Percentiles rank a stretch among this genome's conserved stretches.
phyloP scores from a whole-genome alignment of 768 basidiomycete genomes.

The Cyathus striatus region DNA sequence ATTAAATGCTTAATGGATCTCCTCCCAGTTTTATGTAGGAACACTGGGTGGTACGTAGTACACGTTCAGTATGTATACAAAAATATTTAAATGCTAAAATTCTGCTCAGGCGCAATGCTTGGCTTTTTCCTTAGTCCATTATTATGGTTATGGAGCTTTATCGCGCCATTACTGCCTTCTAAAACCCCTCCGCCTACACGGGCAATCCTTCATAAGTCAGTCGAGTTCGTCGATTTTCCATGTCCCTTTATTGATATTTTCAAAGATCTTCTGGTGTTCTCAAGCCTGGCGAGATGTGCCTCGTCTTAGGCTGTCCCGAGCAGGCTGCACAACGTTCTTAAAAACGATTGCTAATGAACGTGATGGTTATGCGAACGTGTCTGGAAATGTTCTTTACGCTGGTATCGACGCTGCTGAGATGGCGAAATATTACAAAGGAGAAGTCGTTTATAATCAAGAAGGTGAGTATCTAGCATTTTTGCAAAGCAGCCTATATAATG shows the following conservation, averaged over 20 bases:
- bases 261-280: constrained; percentile 60
- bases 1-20: no score
- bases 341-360: constrained; percentile 79
- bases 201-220: constrained; percentile 57
- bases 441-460: constrained; percentile 76
- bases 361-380: constrained; percentile 54
- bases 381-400: constrained; percentile 76
- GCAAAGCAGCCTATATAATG: background rate
- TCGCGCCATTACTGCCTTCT: constrained; percentile 33
- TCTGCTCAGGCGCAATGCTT: constrained; percentile 42
- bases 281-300: constrained; percentile 82
- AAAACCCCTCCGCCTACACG: constrained; percentile 32
- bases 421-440: constrained; percentile 71
- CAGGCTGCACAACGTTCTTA: constrained; percentile 85
- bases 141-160: constrained; percentile 37
- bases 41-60: constrained; percentile 54
- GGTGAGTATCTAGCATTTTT: constrained; percentile 25
- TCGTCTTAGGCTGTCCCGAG: constrained; percentile 81
- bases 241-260: background rate
- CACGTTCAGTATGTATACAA: background rate
- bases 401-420: constrained; percentile 77
- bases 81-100: background rate
- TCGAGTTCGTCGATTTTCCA: background rate
- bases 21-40: constrained; percentile 43
- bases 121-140: constrained; percentile 50